Conservation (phyloP, 768 basidiomycete genomes). For the Cystobasidium tubakii region DNA sequence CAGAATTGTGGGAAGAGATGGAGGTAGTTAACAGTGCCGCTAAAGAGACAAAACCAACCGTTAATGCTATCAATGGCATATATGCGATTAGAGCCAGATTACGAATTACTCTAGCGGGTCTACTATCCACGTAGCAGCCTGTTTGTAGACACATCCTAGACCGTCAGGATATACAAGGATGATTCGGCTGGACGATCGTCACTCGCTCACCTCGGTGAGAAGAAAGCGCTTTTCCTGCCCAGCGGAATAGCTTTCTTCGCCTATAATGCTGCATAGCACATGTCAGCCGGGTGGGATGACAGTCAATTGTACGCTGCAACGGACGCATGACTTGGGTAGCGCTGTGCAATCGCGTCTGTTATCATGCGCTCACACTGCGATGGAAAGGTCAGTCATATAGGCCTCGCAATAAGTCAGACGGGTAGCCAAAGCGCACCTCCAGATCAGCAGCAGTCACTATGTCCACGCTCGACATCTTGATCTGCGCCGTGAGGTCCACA, state of each 20-base stretch:
- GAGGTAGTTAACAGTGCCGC: conserved; percentile 45
- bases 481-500: conserved; percentile 29
- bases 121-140: conserved; percentile 44
- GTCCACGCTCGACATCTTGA: conserved; percentile 39
- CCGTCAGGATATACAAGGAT: neutral
- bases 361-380: conserved; percentile 39
- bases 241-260: conserved; percentile 44
- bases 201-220: conserved; percentile 37
- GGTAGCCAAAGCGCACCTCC: conserved; percentile 12
- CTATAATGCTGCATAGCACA: conserved; percentile 41
- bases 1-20: conserved; percentile 45
- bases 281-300: neutral
- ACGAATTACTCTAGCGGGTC: conserved; percentile 43
- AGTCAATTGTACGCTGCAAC: neutral
- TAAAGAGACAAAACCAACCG: neutral
- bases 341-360: conserved; percentile 34
- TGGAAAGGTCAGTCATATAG: neutral
- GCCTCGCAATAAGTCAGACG: neutral
- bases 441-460: conserved; percentile 31
- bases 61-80: neutral
- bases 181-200: neutral
- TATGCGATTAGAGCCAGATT: neutral
- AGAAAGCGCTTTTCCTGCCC: conserved; percentile 45
- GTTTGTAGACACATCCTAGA: neutral
- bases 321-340: conserved; percentile 42